Conservation (phyloP, 2,329 filamentous ascomycete genomes). For the Macrophomina tecta region DNA sequence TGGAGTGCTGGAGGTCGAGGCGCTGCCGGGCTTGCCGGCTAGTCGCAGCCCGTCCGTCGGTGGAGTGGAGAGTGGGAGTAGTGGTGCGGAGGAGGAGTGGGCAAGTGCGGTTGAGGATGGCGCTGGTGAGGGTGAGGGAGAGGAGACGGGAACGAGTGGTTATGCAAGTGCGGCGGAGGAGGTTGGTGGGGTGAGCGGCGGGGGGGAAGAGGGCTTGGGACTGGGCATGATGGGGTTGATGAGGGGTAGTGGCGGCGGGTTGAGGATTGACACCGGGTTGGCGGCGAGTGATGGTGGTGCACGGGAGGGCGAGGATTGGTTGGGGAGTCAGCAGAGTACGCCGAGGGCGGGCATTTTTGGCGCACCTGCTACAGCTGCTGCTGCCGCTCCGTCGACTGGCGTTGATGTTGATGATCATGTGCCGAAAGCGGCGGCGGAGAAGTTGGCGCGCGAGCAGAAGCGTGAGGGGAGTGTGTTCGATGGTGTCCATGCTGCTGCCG, state of each 20-base stretch:
- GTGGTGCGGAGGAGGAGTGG: constrained; percentile 10
- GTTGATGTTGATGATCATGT: not conserved
- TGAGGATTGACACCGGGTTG: constrained; percentile 2
- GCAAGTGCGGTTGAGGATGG: not conserved
- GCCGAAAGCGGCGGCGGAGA: not conserved
- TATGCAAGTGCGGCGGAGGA: constrained; percentile 6
- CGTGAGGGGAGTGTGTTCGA: not conserved
- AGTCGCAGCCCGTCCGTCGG: constrained; percentile 47
- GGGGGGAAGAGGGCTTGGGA: constrained; percentile 35
- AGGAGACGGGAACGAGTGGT: not conserved
- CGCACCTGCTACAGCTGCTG: constrained; percentile 25
- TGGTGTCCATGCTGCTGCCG: constrained; percentile 11
- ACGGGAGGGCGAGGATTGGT: constrained; percentile 22
- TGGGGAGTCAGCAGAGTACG: constrained; percentile 71
- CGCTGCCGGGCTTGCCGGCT: constrained; percentile 59
- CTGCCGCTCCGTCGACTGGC: no score
- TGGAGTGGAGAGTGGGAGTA: not conserved
- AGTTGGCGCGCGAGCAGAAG: not conserved
- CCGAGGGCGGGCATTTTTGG: constrained; percentile 65
- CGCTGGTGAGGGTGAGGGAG: not conserved
- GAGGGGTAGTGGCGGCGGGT: not conserved
- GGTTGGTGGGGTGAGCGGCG: constrained; percentile 27
- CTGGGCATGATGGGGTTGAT: no score
- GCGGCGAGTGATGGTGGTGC: not conserved
- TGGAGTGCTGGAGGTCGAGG: constrained; percentile 36